Percentiles rank a stretch among this genome's conserved stretches.
phyloP scores from a whole-genome alignment of 129 eudicot genomes.

The Flaveria bidentis region DNA sequence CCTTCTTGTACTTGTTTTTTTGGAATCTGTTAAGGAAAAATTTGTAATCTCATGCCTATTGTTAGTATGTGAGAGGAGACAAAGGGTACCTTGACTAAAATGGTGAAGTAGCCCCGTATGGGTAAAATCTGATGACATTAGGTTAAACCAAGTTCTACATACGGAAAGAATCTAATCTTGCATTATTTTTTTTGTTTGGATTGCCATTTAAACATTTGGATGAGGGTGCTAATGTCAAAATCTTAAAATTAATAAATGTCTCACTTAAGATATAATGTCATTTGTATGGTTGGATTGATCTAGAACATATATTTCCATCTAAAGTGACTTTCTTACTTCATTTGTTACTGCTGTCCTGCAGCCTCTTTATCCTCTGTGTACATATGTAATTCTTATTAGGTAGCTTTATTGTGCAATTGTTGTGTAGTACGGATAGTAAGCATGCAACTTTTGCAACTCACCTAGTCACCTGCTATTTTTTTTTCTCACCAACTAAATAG shows the following conservation, averaged over 20 bases:
- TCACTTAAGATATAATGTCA: not conserved
- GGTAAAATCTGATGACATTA: not conserved
- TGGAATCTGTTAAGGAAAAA: not conserved
- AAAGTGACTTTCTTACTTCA: not conserved
- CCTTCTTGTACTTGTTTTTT: too few relatives aligned
- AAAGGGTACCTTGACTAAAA: not conserved
- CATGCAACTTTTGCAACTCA: not conserved
- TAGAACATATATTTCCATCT: not conserved
- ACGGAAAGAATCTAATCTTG: slow-evolving; percentile 9
- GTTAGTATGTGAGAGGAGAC: not conserved
- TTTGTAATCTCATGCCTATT: not conserved
- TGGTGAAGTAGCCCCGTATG: not conserved
- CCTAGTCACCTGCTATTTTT: not conserved
- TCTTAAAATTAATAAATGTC: not conserved
- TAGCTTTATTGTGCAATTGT: slow-evolving; percentile 6
- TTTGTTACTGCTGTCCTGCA: not conserved
- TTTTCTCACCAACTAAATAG: not conserved
- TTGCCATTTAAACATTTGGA: slow-evolving; percentile 3
- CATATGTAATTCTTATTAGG: not conserved
- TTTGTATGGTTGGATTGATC: slow-evolving; percentile 14
- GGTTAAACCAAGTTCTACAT: not conserved
- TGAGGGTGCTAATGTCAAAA: not conserved
- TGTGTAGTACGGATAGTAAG: slow-evolving; percentile 5
- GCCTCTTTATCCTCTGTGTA: not conserved
- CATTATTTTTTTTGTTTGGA: not conserved